Conservation (phyloP, 2,329 filamentous ascomycete species). For the Plenodomus tracheiphilus region DNA sequence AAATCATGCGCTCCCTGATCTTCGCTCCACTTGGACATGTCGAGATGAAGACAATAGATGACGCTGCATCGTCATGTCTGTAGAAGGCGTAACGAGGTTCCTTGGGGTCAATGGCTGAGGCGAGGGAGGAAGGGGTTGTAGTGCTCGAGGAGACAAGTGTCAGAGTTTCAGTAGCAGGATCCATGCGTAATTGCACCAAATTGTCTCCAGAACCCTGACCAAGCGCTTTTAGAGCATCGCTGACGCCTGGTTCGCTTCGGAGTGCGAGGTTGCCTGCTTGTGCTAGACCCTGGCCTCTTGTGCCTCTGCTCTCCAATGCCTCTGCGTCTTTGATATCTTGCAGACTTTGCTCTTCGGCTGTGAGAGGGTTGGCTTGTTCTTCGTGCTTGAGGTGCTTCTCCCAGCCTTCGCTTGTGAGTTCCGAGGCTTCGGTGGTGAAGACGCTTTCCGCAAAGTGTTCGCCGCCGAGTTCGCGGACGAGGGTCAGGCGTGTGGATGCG, state of each 20-base stretch:
- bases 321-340: conserved; percentile 76
- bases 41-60: conserved; percentile 75
- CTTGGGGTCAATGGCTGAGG: conserved; percentile 62
- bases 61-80: conserved; percentile 63
- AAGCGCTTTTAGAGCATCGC: conserved; percentile 65
- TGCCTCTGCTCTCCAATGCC: conserved; percentile 72
- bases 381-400: conserved; percentile 71
- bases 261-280: conserved; percentile 51
- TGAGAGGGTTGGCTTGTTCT: conserved; percentile 66
- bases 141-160: conserved; percentile 62
- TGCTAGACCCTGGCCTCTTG: conserved; percentile 53
- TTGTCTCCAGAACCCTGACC: conserved; percentile 53
- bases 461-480: conserved; percentile 74
- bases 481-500: conserved; percentile 73
- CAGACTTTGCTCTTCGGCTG: conserved; percentile 74
- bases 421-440: conserved; percentile 70
- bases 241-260: conserved; percentile 63
- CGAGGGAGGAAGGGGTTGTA: conserved; percentile 62
- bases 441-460: conserved; percentile 79
- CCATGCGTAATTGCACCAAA: conserved; percentile 74
- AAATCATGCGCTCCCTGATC: conserved; percentile 85
- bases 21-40: conserved; percentile 73
- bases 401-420: conserved; percentile 72
- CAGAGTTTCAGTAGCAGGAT: conserved; percentile 69
- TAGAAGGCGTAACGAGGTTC: conserved; percentile 82